Evolutionary conservation across 805 yeast species (phyloP).

Genomic region (Candida vartiovaarae): DNA sequence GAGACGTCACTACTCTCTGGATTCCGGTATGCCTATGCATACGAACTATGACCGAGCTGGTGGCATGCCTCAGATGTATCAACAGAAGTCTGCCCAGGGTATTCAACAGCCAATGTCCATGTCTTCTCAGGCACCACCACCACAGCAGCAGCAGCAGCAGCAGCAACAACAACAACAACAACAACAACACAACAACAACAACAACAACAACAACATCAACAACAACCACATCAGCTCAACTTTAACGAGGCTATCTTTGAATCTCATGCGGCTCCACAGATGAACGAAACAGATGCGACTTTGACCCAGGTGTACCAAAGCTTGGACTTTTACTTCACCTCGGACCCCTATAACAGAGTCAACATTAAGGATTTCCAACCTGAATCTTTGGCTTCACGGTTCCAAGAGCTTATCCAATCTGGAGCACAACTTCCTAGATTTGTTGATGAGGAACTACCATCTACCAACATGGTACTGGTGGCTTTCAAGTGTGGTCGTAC

Average conservation of each 20-base stretch:
- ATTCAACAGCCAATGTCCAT: too few species aligned
- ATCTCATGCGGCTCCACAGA: constrained; percentile 1
- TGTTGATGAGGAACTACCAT: constrained; percentile 18
- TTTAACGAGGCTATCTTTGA: constrained; percentile 12
- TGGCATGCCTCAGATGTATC: too few species aligned
- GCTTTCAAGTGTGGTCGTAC: constrained; percentile 74
- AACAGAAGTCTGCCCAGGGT: too few species aligned
- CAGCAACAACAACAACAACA: constrained; percentile 3
- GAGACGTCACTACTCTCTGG: constrained; percentile 1
- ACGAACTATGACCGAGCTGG: background rate
- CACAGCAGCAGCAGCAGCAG: constrained; percentile 6
- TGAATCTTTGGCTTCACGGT: constrained; percentile 5
- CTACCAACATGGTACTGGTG: constrained; percentile 46
- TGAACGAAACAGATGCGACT: constrained; percentile 13
- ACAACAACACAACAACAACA: background rate
- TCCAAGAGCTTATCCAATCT: constrained; percentile 8
- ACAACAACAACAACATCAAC: constrained; percentile 1
- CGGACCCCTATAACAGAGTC: constrained; percentile 20
- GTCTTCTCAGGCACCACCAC: background rate
- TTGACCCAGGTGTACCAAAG: constrained; percentile 14
- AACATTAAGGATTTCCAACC: constrained; percentile 11
- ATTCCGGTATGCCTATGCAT: background rate
- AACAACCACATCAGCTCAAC: background rate
- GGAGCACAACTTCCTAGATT: constrained; percentile 20
- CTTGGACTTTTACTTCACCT: constrained; percentile 19